Evolutionary conservation across 2,329 filamentous ascomycete species (phyloP), one percentile per base, ranked within the genome.

Genomic region (Capronia americana): DNA sequence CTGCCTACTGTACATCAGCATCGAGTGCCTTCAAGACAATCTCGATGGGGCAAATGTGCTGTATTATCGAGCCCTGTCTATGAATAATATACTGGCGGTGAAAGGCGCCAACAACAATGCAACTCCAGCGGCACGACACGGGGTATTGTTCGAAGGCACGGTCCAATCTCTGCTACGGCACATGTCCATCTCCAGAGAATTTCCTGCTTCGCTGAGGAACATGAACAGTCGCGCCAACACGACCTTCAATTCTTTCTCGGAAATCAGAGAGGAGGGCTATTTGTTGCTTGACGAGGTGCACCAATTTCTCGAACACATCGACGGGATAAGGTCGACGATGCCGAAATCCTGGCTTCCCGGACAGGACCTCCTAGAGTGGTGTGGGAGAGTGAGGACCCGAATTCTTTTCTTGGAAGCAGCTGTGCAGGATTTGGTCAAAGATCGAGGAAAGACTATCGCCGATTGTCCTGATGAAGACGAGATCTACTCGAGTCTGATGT

Each of bases 1-100:
- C n/a, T 61, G 51, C 41, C 63, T 68, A n/a, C 38, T 68, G 7
- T 68, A 68, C 59, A 68, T 61, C 23, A 57, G 66, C 23, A 63
- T 68, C 38, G 66, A 68, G 32, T 68, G 63, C 34, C 50, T 68
- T 30, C 59, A 58, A 54, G 56, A 63, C 50, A 63, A 68, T 38
- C 26, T 60, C 1, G 55, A 23, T 6, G 63, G 38, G 28, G 63
- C 63, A 23, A 30, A 57, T 12, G 30, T 63, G 17, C 53, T 68
- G 20, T 68, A 66, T 28, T 58, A 66, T 7, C 44, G 44, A 51
- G 63, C 66, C 38, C n/a, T 68, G 30, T 46, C 41, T 26, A 54
- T 48, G 32, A 65, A 57, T 32, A 20, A 46, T 20, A n/a, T 32
- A 12, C 23, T 57, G 10, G 41, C 44, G 3, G 12, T 8, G 17